Evolutionary conservation across 225 moss, liverwort and hornwort genomes (phyloP).

Genomic region (Pseudoscleropodium purum): DNA sequence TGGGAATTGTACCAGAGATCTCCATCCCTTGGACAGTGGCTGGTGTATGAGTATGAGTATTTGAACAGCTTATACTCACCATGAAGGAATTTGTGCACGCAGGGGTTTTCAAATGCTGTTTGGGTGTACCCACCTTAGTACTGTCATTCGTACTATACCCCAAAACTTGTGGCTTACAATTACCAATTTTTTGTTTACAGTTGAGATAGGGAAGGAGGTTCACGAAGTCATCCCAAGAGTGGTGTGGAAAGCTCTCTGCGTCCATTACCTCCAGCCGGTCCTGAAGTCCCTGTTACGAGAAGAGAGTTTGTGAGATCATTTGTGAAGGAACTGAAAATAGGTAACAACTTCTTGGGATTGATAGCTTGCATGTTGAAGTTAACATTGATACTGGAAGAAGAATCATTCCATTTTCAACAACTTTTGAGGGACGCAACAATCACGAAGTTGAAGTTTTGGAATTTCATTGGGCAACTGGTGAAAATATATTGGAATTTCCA

Average conservation of each 20-base stretch:
- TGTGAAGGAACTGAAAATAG: slow-evolving; percentile 11
- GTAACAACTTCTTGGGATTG: neutral
- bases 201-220: neutral
- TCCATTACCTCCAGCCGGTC: neutral
- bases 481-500: neutral
- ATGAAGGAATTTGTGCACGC: neutral
- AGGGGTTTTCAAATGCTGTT: neutral
- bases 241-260: slow-evolving; percentile 18
- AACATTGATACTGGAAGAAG: neutral
- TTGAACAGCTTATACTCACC: neutral
- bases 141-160: neutral
- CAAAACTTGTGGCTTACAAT: neutral
- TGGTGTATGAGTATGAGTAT: neutral
- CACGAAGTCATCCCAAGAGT: slow-evolving; percentile 7
- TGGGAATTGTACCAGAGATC: neutral
- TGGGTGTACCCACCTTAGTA: neutral
- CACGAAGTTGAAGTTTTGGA: neutral
- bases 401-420: neutral
- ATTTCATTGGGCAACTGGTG: neutral
- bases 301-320: slow-evolving; percentile 10
- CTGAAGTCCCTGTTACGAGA: slow-evolving; percentile 8
- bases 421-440: neutral
- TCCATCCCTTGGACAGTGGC: neutral
- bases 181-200: neutral
- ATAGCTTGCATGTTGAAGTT: neutral